Base-by-base conservation (phyloP, 768 basidiomycete genomes). In the Holtermannia corniformis region DNA sequence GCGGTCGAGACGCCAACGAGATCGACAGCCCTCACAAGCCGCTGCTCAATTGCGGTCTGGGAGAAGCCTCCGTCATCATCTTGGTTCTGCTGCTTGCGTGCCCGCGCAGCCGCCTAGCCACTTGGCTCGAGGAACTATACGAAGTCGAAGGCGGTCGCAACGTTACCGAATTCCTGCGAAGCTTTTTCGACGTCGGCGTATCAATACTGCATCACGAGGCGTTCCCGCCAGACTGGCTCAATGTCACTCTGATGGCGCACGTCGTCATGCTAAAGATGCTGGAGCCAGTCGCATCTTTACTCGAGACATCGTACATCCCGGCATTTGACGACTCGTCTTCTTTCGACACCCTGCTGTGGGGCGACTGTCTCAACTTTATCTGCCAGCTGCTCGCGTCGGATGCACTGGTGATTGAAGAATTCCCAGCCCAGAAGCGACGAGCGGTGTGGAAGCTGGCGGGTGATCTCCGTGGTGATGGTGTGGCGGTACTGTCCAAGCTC, bases 381-480 rank as follows among this genome's bases (percentile, higher is more conserved):
- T 78, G 96, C 59, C 85, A 83, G 56, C 76, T 95, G 27, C 76
- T 93, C 24, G 85, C 88, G 3, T 93, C 89, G 3, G 87, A 92
- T 44, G 88, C 91, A 52, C 78, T 96, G 16, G 82, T 88, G 14
- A 90, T 96, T 45, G 93, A 97, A 70, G 89, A 96, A 56, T 91
- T 92, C 57, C 88, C 83, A 63, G 87, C 91, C 1, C 93, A 95
- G 87, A 89, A 89, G 82, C 86, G 90, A 41, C 82, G 92, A 41
- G 87, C 92, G 2, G 87, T 92, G 10, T 96, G 92, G 92, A 81
- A 88, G 32, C 80, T 96, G n/a, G 89, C 87, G 4, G 91, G 91
- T 23, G 93, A 97, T 73, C 82, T 96, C 63, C 81, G 93, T 21
- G 91, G 90, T 10, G 87, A 93, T 70, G 92, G 90, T 14, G 85